A percentile compares a stretch with the other conserved stretches of the same genome.
Conservation (phyloP, 305 asterid genomes). For the Fraxinus sp. region DNA sequence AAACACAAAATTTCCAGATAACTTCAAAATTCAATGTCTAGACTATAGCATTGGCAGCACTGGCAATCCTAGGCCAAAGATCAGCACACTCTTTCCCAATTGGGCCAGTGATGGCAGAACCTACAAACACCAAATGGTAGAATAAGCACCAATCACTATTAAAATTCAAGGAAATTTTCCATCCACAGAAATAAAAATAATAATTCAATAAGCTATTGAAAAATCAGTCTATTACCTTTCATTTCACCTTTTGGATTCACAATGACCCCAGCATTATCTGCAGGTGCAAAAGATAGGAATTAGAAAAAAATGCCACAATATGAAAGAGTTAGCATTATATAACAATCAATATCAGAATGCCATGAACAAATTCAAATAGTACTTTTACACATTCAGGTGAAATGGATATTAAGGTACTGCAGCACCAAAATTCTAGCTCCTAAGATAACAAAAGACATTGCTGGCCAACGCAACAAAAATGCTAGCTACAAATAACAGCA, state of each 20-base stretch:
- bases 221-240: conserved; percentile 28
- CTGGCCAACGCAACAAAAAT: background rate
- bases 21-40: background rate
- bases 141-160: background rate
- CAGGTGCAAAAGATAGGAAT: background rate
- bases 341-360: background rate
- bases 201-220: background rate
- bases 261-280: conserved; percentile 48
- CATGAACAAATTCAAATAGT: background rate
- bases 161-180: background rate
- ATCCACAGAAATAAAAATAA: background rate
- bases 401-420: background rate
- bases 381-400: background rate
- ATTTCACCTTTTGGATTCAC: conserved; percentile 48
- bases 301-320: background rate
- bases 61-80: conserved; percentile 54
- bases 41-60: conserved; percentile 52
- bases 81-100: conserved; percentile 51
- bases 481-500: background rate
- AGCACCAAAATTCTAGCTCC: background rate
- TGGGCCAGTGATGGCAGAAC: conserved; percentile 50
- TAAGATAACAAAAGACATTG: background rate
- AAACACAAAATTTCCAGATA: background rate
- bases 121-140: conserved; percentile 17
- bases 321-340: background rate